Evolutionary conservation across 2,329 filamentous ascomycete genomes (phyloP), one percentile per base, ranked within the genome.

Genomic region (Trematosphaeria pertusa): DNA sequence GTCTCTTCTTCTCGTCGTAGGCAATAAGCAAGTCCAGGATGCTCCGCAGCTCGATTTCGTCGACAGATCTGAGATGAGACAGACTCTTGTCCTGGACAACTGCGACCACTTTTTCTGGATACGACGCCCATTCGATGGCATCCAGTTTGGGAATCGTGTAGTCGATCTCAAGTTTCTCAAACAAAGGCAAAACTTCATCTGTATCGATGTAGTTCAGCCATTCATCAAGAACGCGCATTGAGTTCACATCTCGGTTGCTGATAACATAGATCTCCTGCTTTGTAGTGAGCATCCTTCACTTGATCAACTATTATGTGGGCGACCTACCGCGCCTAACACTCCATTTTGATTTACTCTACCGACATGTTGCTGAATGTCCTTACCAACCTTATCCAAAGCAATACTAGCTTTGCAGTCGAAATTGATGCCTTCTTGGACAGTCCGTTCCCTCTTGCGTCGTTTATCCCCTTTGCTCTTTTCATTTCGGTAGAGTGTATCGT

Each of bases 141-240:
- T 46, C 40, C 20, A 72, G 34, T 30, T 48, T 70, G 4, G 70
- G 52, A 5, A 69, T 44, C 5, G 50, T 59, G 43, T 74, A 75
- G 6, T 70, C 64, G 10, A 57, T 58, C 11, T 69, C 61, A 4
- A 59, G 49, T 33, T 64, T 55, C 17, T 73, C 64, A 40, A 75
- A 75, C 2, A 74, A 54, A 4, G 69, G 72, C 4, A 73, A 42
- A 14, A 59, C 56, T 37, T 75, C 58, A n/a, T 70, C 53, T 0
- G 72, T 75, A 38, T 75, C 72, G 37, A 76, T 54, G 33, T 68
- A 67, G 22, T 75, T 44, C 2, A 75, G 65, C 74, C 74, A 76
- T 9, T 73, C 52, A 43, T 76, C 74, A 1, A 76, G 63, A 21
- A 59, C 55, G 20, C 56, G 54, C 55, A 75, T 65, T 0, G 72